Evolutionary conservation across 2,329 filamentous ascomycete species (phyloP), one percentile per base, ranked within the genome.

Genomic region (Alternaria novae-zelandiae): DNA sequence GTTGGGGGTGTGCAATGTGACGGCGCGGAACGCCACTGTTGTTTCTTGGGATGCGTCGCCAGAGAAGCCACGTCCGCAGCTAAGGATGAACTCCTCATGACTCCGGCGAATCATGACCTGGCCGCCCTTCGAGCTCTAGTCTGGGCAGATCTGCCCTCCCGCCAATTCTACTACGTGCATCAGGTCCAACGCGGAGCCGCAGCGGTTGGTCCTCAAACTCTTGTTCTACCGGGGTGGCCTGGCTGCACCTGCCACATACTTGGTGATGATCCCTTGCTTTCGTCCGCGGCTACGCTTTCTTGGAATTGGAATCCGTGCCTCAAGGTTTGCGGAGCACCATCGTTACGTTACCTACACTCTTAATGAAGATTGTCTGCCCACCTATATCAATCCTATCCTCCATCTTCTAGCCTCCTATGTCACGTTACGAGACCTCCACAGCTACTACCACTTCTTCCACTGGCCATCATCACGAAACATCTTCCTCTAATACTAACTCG

Each of bases 251-350:
- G 66, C 55, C 64, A 61, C 63, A 57, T 43, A 36, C n/a, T 54
- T 30, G 28, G 55, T 65, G 61, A 57, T 67, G 68, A 71, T 73
- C 66, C 54, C 64, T 70, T 66, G 64, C 71, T 64, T 71, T 72
- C 62, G 70, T 73, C 70, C 70, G 70, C 47, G 58, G 57, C 64
- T 67, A 66, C 56, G 49, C 68, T 64, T 55, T 63, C 56, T 62
- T 68, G 53, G 60, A 64, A 64, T 51, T 62, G 54, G 36, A 21
- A 56, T 47, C 57, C 56, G 58, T 71, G 64, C 59, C 50, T 63
- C 56, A 68, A 64, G 51, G 57, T 67, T 67, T 68, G 49, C 49
- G 53, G 59, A 49, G 45, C 58, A 58, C 44, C 56, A 44, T 68
- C 60, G 65, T 32, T 23, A 59, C 30, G 65, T 26, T 17, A 59